These are phyloP conservation scores for Ambrosiella xylebori DNA, from an alignment of 2,329 filamentous ascomycete species.

Conservation along the genomic window DNA sequence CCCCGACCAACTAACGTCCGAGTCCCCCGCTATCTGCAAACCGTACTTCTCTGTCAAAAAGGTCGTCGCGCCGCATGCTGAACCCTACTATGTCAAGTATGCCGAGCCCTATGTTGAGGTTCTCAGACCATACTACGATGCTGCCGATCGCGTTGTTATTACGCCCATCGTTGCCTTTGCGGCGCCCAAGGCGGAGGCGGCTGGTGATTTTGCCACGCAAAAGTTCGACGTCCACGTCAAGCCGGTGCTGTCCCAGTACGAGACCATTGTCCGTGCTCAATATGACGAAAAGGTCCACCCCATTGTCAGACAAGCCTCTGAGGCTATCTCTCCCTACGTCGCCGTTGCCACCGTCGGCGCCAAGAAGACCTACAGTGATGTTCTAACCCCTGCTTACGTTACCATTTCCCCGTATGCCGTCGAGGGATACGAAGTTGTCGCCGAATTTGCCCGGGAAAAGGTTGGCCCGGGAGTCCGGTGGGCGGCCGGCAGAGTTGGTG, in stretches of 20 bases:
- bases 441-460: conserved; percentile 49
- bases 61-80: conserved; percentile 51
- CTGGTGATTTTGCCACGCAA: conserved; percentile 43
- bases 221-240: conserved; percentile 68
- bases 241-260: conserved; percentile 53
- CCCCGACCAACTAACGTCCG: conserved; percentile 46
- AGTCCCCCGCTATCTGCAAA: conserved; percentile 62
- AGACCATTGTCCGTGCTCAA: conserved; percentile 39
- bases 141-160: conserved; percentile 45
- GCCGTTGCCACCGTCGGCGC: conserved; percentile 44
- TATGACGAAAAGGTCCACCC: conserved; percentile 60
- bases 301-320: conserved; percentile 46
- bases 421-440: conserved; percentile 48
- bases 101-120: conserved; percentile 66
- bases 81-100: conserved; percentile 75
- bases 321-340: conserved; percentile 54
- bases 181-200: conserved; percentile 53
- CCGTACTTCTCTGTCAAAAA: conserved; percentile 56
- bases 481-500: conserved; percentile 49
- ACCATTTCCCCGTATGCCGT: conserved; percentile 57
- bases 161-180: conserved; percentile 55
- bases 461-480: conserved; percentile 56
- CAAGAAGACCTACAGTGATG: conserved; percentile 50
- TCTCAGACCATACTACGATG: conserved; percentile 57
- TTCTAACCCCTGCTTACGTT: conserved; percentile 59